Evolutionary conservation across 768 basidiomycete species (phyloP).

Genomic region (Hericium coralloides): DNA sequence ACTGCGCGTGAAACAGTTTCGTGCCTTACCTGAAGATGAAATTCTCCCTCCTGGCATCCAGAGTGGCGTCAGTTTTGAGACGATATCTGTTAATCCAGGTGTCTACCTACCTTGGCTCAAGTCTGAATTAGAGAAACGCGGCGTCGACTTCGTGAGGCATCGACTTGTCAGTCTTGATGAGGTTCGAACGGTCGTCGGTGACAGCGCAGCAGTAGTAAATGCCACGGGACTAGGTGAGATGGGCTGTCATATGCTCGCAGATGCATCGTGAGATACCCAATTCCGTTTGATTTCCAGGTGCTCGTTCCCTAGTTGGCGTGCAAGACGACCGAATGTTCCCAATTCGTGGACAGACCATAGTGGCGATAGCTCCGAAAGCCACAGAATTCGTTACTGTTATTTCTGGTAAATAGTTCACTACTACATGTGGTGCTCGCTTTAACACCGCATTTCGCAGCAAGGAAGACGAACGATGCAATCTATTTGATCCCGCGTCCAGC

Average conservation of each 20-base stretch:
- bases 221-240: conserved; percentile 43
- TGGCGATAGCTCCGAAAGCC: conserved; percentile 63
- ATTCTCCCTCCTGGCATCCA: conserved; percentile 24
- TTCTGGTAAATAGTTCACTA: background rate
- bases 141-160: conserved; percentile 36
- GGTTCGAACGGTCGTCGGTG: conserved; percentile 29
- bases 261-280: background rate
- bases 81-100: conserved; percentile 41
- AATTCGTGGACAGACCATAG: conserved; percentile 76
- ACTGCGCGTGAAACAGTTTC: too few species aligned
- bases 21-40: background rate
- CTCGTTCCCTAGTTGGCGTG: conserved; percentile 69
- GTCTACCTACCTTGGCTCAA: conserved; percentile 43
- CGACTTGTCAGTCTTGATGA: conserved; percentile 37
- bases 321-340: conserved; percentile 71
- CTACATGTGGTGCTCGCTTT: background rate
- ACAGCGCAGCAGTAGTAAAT: conserved; percentile 40
- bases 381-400: conserved; percentile 24
- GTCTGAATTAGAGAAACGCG: conserved; percentile 26
- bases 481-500: conserved; percentile 59
- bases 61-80: conserved; percentile 35
- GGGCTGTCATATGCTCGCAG: background rate
- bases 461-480: conserved; percentile 22
- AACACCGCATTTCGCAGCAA: conserved; percentile 1
- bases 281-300: conserved; percentile 29